Base-by-base conservation (phyloP, 768 basidiomycete genomes). In the Tylopilus cervinicoccineus region DNA sequence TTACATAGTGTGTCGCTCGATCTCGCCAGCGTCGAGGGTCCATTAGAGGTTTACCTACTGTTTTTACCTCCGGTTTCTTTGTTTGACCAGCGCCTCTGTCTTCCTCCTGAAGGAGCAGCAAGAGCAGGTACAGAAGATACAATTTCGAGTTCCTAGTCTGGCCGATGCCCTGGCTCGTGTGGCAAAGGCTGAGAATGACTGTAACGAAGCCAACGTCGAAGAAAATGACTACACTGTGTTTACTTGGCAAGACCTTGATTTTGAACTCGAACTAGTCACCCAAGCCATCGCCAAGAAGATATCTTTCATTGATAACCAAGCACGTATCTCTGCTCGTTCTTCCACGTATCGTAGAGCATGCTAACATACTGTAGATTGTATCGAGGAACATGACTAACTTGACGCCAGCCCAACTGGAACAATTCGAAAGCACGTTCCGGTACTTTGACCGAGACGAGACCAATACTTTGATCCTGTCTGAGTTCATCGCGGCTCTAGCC, bases 261-360 rank as follows among this genome's bases (percentile, higher is more conserved):
- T 93, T 55, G 94, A 98, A 68, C 75, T 93, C 1, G 86, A 86
- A 63, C 73, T 93, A 12, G 76, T 95, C 19, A 79, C 83, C 37
- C 86, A 87, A 58, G 86, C 83, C 31, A 78, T 96, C 17, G 76
- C 77, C 19, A 92, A 91, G 76, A 92, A 96, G 75, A 81, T 94
- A n/a, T 80, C 86, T 0, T 98, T 98, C 65, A 87, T 96, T 45
- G 93, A 97, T 58, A 98, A 98, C 65, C 95, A 97, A 77, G 94
- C 85, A 51, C 34, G 44, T 41, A 23, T 40, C n/a, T 22, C 38
- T 16, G 22, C 24, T 44, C 19, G 16, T 5, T 14, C 33, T 36
- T 32, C 20, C 6, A 38, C 5, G 6, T 24, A 4, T n/a, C 16
- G 44, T 56, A 22, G 50, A 17, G 6, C 16, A 40, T 19, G 43